Conservation (phyloP, 768 basidiomycete species). For the Suillus clintonianus region DNA sequence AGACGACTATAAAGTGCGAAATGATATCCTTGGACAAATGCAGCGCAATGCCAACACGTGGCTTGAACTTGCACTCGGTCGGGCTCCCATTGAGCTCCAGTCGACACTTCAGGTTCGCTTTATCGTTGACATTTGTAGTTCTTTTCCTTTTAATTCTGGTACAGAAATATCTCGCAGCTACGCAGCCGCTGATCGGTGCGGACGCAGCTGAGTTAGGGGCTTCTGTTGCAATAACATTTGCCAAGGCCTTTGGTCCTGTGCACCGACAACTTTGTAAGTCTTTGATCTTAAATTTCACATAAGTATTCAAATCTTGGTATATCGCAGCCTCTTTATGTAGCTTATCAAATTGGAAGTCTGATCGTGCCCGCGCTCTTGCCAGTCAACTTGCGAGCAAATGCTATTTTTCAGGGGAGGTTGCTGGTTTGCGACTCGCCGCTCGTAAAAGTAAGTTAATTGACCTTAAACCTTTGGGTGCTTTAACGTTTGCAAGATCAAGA, state of each 20-base stretch:
- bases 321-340: conserved; percentile 52
- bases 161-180: conserved; percentile 86
- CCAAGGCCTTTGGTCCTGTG: conserved; percentile 75
- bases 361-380: conserved; percentile 78
- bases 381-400: conserved; percentile 89
- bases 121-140: neutral
- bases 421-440: conserved; percentile 73
- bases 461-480: neutral
- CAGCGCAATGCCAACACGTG: conserved; percentile 76
- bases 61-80: conserved; percentile 84
- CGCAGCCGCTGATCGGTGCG: conserved; percentile 65
- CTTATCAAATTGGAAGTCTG: conserved; percentile 67
- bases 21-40: conserved; percentile 78
- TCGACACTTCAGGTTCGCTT: conserved; percentile 83
- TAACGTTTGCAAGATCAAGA: conserved; percentile 45
- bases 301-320: conserved; percentile 3
- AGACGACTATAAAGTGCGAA: conserved; percentile 83
- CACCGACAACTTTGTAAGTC: conserved; percentile 73
- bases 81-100: conserved; percentile 91
- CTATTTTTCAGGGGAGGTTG: conserved; percentile 87
- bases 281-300: neutral
- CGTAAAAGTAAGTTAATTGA: conserved; percentile 50
- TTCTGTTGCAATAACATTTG: conserved; percentile 84
- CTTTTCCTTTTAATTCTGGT: neutral
- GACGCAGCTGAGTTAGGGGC: conserved; percentile 89